phyloP scores from a whole-genome alignment of 495 filamentous ascomycete genomes.

The Aspergillus haitiensis region DNA sequence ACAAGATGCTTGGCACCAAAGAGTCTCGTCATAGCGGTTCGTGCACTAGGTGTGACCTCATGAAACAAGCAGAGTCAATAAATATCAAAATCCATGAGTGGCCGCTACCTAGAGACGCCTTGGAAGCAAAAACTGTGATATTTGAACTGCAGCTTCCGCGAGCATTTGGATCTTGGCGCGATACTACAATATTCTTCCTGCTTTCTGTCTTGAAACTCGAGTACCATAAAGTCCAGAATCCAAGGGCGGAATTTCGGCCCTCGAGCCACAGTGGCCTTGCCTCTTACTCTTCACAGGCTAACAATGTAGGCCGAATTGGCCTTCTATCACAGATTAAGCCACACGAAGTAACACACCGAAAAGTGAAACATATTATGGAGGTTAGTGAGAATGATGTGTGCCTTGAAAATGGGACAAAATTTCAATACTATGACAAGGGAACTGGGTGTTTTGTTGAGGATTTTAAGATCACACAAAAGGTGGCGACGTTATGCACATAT shows the following conservation, averaged over 20 bases:
- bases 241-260: conserved; percentile 19
- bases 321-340: conserved; percentile 35
- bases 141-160: conserved; percentile 58
- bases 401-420: conserved; percentile 42
- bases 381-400: conserved; percentile 38
- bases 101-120: conserved; percentile 52
- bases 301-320: conserved; percentile 12
- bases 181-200: conserved; percentile 48
- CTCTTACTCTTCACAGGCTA: background rate
- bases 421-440: conserved; percentile 29
- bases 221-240: conserved; percentile 12
- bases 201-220: conserved; percentile 34
- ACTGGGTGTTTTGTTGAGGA: conserved; percentile 36
- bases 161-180: conserved; percentile 53
- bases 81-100: conserved; percentile 58
- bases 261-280: conserved; percentile 23
- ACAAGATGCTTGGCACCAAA: conserved; percentile 14
- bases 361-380: conserved; percentile 19
- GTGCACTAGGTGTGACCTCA: conserved; percentile 36
- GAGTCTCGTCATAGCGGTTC: conserved; percentile 19
- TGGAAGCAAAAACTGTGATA: conserved; percentile 46
- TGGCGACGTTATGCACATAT: conserved; percentile 36
- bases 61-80: conserved; percentile 33
- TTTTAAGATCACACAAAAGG: conserved; percentile 20
- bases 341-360: conserved; percentile 28